phyloP scores from a whole-genome alignment of 306 rosid species.

The Hylodesmum podocarpum region DNA sequence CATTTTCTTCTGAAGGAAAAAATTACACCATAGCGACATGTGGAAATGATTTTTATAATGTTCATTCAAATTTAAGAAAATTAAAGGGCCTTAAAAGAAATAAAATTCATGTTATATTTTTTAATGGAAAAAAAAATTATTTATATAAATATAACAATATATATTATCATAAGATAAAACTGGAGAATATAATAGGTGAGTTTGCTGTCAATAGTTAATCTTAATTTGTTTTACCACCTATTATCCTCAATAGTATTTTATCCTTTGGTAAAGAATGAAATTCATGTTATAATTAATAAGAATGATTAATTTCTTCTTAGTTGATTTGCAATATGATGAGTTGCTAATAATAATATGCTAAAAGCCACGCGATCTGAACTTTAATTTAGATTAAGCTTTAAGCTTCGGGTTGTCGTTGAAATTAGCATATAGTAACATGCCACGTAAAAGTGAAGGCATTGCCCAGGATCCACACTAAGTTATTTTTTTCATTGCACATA shows the following conservation, averaged over 20 bases:
- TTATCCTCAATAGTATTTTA: too few relatives aligned
- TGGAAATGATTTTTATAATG: neutral
- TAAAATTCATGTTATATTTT: neutral
- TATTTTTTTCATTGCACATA: too few relatives aligned
- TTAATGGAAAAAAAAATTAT: too few relatives aligned
- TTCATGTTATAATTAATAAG: neutral
- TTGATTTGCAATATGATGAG: constrained; percentile 20
- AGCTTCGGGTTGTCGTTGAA: constrained; percentile 18
- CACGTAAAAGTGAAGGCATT: constrained; percentile 38
- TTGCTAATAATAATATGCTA: constrained; percentile 19
- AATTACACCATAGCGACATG: too few relatives aligned
- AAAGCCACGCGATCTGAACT: constrained; percentile 12
- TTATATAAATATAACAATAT: too few relatives aligned
- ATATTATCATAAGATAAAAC: too few relatives aligned
- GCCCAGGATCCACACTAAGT: neutral
- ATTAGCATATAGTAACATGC: constrained; percentile 14
- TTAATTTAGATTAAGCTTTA: constrained; percentile 25
- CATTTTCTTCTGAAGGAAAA: neutral
- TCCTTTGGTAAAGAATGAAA: too few relatives aligned
- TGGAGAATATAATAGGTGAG: too few relatives aligned
- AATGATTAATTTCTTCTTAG: neutral
- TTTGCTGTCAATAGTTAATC: too few relatives aligned
- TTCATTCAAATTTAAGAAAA: neutral
- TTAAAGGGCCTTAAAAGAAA: neutral
- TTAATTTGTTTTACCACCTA: too few relatives aligned